phyloP scores from a whole-genome alignment of 495 filamentous ascomycete genomes.

The Aspergillus steynii region DNA sequence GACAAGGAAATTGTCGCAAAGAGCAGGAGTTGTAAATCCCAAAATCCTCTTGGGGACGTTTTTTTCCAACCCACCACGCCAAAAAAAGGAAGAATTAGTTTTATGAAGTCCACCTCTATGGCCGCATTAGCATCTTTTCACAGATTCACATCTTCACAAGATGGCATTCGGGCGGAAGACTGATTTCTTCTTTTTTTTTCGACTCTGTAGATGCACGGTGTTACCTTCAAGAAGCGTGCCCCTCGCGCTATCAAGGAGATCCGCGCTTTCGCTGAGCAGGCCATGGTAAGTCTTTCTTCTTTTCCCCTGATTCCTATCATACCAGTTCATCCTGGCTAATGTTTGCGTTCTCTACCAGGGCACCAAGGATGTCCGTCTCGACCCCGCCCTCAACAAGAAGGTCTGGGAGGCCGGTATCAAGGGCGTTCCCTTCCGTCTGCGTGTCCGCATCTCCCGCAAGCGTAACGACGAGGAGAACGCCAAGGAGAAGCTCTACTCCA shows the following conservation, averaged over 20 bases:
- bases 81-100: conserved; percentile 57
- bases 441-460: conserved; percentile 97
- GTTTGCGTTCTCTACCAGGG: conserved; percentile 55
- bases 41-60: background rate
- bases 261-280: conserved; percentile 81
- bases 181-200: conserved; percentile 47
- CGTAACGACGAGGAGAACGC: conserved; percentile 99
- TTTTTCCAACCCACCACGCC: conserved; percentile 1
- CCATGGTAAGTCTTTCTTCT: conserved; percentile 75
- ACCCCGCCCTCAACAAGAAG: conserved; percentile 99
- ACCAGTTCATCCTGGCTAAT: background rate
- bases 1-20: background rate
- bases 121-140: conserved; percentile 31
- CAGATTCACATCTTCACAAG: conserved; percentile 25
- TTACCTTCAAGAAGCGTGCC: conserved; percentile 99
- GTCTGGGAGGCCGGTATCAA: conserved; percentile 99
- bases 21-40: background rate
- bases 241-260: conserved; percentile 99
- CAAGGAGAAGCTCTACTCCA: conserved; percentile 97
- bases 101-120: conserved; percentile 69
- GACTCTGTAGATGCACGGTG: conserved; percentile 79
- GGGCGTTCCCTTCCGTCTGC: conserved; percentile 94
- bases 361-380: conserved; percentile 94
- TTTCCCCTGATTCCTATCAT: conserved; percentile 3
- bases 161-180: conserved; percentile 65